These are phyloP conservation scores for Xylariaceae sp. DNA, from an alignment of 2,329 filamentous ascomycete genomes.

Conservation along the genomic window DNA sequence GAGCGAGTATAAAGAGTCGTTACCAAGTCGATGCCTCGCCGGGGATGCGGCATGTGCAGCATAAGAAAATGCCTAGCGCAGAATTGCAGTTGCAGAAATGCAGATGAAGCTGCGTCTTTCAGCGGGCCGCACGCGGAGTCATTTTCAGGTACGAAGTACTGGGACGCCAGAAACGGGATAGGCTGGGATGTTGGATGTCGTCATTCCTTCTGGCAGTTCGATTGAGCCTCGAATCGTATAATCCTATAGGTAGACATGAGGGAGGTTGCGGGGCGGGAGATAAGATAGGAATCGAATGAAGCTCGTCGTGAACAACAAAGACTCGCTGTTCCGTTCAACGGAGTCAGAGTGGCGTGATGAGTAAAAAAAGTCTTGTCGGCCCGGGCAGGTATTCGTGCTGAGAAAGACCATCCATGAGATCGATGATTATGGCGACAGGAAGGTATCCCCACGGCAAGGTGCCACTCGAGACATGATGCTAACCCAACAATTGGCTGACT, in stretches of 20 bases:
- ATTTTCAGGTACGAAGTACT: constrained; percentile 6
- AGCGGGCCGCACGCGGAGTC: constrained; percentile 7
- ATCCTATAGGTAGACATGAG: background rate
- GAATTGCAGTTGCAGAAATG: background rate
- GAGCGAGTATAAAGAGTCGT: background rate
- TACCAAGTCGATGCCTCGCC: background rate
- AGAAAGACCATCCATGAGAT: background rate
- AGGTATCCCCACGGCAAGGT: background rate
- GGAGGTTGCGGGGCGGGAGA: background rate
- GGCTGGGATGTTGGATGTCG: background rate
- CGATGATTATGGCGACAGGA: background rate
- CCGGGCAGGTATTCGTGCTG: too few relatives aligned
- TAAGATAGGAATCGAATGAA: background rate
- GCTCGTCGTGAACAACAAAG: background rate
- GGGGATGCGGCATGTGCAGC: background rate
- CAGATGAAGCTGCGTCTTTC: background rate
- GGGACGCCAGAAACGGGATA: background rate
- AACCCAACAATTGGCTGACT: background rate
- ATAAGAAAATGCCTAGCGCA: background rate
- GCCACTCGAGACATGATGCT: background rate
- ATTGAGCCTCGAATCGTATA: background rate
- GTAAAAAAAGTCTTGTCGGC: background rate
- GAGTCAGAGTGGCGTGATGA: background rate
- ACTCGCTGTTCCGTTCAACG: too few relatives aligned
- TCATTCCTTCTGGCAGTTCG: constrained; percentile 1